Evolutionary conservation across 495 filamentous ascomycete species (phyloP), one percentile per base, ranked within the genome.

Genomic region (Hypoxylon crocopeplum): DNA sequence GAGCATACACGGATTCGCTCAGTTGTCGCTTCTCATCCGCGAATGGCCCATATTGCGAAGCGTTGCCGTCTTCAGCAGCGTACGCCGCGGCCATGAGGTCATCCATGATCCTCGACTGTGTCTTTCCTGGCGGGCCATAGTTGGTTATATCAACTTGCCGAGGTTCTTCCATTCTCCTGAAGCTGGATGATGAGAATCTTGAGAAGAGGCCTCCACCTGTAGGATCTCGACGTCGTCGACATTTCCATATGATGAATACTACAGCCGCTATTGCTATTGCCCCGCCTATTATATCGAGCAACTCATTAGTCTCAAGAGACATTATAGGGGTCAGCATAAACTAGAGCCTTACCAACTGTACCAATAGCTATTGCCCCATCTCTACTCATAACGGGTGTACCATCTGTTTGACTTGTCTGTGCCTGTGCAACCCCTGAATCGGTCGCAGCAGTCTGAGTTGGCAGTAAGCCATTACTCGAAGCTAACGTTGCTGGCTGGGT

Each of bases 11-110:
- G 29, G 39, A 40, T 29, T 10, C 25, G 27, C 34, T 11, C 2
- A 25, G 5, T 45, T 37, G 51, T 10, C 16, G 45, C 49, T 63
- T 62, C 13, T 67, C 59, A 6, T 59, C 25, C 17, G 17, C 15
- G 12, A 50, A 59, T 1, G 11, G 48, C 13, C 48, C 58, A 25
- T 57, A 53, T 42, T 56, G 52, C 3, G 48, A 59, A 40, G 36
- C 56, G 11, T 50, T 49, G 22, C 71, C 71, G 46, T 70, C 68
- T 10, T 70, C 69, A 36, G 68, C 69, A 3, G 69, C 71, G 27
- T 73, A 69, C 6, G 71, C 68, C 1, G 67, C 58, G 10, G 64
- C 57, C 34, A 73, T 62, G 1, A 73, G 67, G 16, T 73, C 67
- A 22, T 70, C 64, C 49, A 73, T 59, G 22, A 69, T 72, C 30